Evolutionary conservation across 2,329 filamentous ascomycete species (phyloP), one percentile per base, ranked within the genome.

Genomic region (Monosporascus sp.): DNA sequence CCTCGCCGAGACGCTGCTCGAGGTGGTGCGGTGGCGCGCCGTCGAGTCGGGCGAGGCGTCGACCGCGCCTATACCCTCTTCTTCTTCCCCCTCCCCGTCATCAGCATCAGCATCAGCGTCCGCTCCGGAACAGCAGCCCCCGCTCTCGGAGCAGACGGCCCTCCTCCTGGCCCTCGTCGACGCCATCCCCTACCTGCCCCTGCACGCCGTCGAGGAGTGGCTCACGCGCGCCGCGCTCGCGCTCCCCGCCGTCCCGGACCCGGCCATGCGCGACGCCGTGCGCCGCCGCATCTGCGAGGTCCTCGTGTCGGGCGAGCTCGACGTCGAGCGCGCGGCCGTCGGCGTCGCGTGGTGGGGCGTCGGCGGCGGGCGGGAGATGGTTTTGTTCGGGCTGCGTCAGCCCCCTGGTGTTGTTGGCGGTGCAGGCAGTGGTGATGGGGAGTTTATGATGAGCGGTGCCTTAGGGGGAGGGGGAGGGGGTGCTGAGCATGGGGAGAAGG

Each of bases 321-420:
- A 96, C 69, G 86, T 95, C 24, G 89, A 95, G 66, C 80, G 90
- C 55, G 87, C 89, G 6, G 83, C 86, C 41, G 79, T 88, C 35
- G 90, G 87, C 48, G 88, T 96, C 18, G 82, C 83, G 2, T 97
- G 92, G 92, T 96, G 92, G 92, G 88, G 84, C 11, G 78, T 76
- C 14, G 70, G 70, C 37, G 80, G 80, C 6, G 81, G 71, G 72
- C 82, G 67, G 68, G 80, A 79, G 57, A 64, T 80, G 57, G 72
- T 82, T 7, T 55, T 79, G 47, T 66, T 62, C 55, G 68, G 60
- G 31, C 31, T 14, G 11, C 31, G 6, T 8, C 25, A 3, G 27
- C 27, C 9, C 49, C 55, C 54, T 59, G 49, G 58, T 58, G 35
- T 35, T 22, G 24, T 6, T 6, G 56, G 47, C 9, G 57, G 14